Evolutionary conservation across 2,329 filamentous ascomycete species (phyloP).

Genomic region (Ophiostoma piceae): DNA sequence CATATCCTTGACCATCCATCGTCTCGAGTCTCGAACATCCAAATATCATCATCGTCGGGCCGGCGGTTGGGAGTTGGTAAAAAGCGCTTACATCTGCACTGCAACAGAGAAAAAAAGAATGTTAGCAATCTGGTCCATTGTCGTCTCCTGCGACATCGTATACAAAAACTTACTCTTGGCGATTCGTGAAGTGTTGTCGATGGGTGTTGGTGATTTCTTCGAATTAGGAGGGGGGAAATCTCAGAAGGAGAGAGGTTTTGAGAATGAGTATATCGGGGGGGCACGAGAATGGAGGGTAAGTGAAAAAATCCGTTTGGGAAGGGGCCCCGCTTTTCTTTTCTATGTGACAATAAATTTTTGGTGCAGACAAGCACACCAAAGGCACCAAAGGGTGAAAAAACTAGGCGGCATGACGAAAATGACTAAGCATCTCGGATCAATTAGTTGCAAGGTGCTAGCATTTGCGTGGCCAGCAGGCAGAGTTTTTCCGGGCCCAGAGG

Average conservation of each 20-base stretch:
- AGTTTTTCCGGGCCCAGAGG: background rate
- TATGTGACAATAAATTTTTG: constrained; percentile 25
- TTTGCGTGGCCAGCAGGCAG: background rate
- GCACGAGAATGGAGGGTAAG: constrained; percentile 20
- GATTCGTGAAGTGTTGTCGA: constrained; percentile 26
- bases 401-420: constrained; percentile 15
- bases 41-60: constrained; percentile 12
- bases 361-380: constrained; percentile 27
- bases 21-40: constrained; percentile 17
- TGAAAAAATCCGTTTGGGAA: constrained; percentile 19
- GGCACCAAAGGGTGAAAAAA: constrained; percentile 28
- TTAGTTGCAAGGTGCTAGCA: background rate
- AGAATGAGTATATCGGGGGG: constrained; percentile 16
- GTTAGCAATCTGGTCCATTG: constrained; percentile 12
- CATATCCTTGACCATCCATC: background rate
- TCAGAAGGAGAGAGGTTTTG: constrained; percentile 17
- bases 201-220: constrained; percentile 21
- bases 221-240: constrained; percentile 16
- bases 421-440: constrained; percentile 14
- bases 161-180: constrained; percentile 29
- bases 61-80: background rate
- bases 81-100: constrained; percentile 81
- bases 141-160: background rate
- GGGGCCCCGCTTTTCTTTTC: background rate
- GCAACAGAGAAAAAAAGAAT: constrained; percentile 29